Evolutionary conservation across 371 early-diverging fungal species (phyloP), one percentile per base, ranked within the genome.

Genomic region (Mortierella sp.): DNA sequence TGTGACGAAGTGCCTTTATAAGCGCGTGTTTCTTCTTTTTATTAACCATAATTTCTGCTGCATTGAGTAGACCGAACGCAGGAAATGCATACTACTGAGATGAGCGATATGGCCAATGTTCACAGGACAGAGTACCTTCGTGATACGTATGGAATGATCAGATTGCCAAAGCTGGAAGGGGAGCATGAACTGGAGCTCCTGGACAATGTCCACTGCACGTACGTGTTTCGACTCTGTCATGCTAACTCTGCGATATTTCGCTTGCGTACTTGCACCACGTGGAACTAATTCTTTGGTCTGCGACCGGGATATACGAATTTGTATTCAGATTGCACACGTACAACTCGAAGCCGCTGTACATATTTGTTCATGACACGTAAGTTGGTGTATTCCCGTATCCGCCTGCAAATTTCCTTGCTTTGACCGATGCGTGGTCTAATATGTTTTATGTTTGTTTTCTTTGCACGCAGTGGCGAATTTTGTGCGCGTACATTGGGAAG

Each of bases 141-240:
- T 21, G 55, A 69, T 23, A 53, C 47, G 44, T 54, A 76, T 21
- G 60, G 54, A 8, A 76, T 76, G 76, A 60, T 76, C 58, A 63
- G 54, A 46, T 50, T 76, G 65, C 70, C 76, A 6, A 56, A 52
- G 14, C n/a, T 69, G 12, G 60, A 76, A 24, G 44, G 60, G 8
- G 56, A 64, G 27, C 49, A 60, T 3, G 57, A 44, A 7, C 41
- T n/a, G 19, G 76, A 60, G 23, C 69, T 64, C 31, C n/a, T 64
- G 46, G 64, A 69, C 32, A 69, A 69, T 21, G 76, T 76, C 19
- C 39, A 69, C 41, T 76, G 76, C 76, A 76, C 76, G 76, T 76
- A 76, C 15, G 26, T 6, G n/a, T n/a, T n/a, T n/a, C n/a, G n/a
- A n/a, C n/a, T n/a, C n/a, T n/a, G n/a, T n/a, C n/a, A n/a, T n/a